Conservation (phyloP, 257 asterid genomes). For the Scutellaria baicalensis region DNA sequence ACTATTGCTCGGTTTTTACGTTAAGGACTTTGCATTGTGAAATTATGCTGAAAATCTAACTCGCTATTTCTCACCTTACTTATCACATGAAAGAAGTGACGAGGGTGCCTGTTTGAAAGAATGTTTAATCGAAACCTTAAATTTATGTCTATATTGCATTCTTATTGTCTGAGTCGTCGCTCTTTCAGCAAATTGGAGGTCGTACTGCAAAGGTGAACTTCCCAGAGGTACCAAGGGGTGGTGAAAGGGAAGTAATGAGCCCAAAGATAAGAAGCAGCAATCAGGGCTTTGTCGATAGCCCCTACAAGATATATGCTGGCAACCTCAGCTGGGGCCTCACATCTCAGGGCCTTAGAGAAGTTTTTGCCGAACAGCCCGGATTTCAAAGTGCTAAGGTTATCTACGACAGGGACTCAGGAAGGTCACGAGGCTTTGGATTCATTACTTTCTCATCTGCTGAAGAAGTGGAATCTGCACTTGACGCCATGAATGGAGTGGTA, state of each 20-base stretch:
- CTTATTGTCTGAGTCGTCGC: neutral
- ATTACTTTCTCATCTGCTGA: conserved; percentile 61
- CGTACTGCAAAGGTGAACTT: conserved; percentile 82
- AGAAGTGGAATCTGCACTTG: conserved; percentile 56
- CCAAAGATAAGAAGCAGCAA: conserved; percentile 58
- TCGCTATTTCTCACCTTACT: too few species aligned
- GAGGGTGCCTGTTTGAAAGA: neutral
- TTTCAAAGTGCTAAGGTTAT: conserved; percentile 73
- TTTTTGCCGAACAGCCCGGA: conserved; percentile 65
- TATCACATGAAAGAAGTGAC: too few species aligned
- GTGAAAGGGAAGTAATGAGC: conserved; percentile 75
- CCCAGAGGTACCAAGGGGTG: conserved; percentile 94
- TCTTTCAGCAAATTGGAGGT: conserved; percentile 73
- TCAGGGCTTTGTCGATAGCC: conserved; percentile 72
- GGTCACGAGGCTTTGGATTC: conserved; percentile 90
- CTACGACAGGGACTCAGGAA: conserved; percentile 66
- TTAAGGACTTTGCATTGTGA: too few species aligned
- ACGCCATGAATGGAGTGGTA: conserved; percentile 82
- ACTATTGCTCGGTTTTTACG: too few species aligned
- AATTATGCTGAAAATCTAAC: too few species aligned
- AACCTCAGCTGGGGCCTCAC: conserved; percentile 82
- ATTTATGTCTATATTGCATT: neutral
- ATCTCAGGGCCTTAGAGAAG: conserved; percentile 68
- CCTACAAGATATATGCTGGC: conserved; percentile 72
- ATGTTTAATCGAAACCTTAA: neutral